Conservation (phyloP, 1,284 basidiomycete genomes). For the Uromyces viciae-fabae region DNA sequence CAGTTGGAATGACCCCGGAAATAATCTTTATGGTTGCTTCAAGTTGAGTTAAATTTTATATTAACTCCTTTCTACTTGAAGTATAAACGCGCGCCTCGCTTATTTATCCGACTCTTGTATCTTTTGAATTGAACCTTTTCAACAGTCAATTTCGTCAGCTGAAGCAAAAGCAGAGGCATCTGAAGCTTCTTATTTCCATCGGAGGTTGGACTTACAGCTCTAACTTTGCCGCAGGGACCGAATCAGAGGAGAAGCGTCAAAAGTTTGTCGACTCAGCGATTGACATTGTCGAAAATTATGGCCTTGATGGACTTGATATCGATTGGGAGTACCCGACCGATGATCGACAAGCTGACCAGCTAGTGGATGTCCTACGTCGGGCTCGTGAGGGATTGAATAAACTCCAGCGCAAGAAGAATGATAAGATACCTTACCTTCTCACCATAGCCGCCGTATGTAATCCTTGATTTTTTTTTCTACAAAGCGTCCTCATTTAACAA, state of each 20-base stretch:
- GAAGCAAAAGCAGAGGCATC: conserved; percentile 52
- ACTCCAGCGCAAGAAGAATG: conserved; percentile 25
- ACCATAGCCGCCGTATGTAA: conserved; percentile 41
- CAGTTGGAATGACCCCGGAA: conserved; percentile 51
- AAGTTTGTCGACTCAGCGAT: conserved; percentile 52
- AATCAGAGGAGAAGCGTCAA: conserved; percentile 48
- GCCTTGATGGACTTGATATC: conserved; percentile 52
- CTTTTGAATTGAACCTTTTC: neutral
- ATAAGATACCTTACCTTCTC: conserved; percentile 25
- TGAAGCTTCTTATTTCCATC: conserved; percentile 54
- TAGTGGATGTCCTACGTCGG: conserved; percentile 23
- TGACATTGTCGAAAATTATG: conserved; percentile 53
- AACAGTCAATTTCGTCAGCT: conserved; percentile 48
- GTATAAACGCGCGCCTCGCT: too few relatives aligned
- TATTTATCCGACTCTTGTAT: neutral
- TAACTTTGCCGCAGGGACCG: conserved; percentile 53
- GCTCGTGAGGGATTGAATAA: conserved; percentile 3
- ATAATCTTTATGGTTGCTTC: conserved; percentile 54
- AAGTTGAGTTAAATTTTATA: conserved; percentile 47
- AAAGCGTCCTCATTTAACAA: neutral
- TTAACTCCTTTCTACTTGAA: neutral
- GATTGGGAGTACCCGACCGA: conserved; percentile 44
- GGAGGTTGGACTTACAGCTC: conserved; percentile 55
- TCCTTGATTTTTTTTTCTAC: neutral
- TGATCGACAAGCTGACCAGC: conserved; percentile 32